phyloP scores from a whole-genome alignment of 1,284 basidiomycete genomes.

The Abortiporus biennis region DNA sequence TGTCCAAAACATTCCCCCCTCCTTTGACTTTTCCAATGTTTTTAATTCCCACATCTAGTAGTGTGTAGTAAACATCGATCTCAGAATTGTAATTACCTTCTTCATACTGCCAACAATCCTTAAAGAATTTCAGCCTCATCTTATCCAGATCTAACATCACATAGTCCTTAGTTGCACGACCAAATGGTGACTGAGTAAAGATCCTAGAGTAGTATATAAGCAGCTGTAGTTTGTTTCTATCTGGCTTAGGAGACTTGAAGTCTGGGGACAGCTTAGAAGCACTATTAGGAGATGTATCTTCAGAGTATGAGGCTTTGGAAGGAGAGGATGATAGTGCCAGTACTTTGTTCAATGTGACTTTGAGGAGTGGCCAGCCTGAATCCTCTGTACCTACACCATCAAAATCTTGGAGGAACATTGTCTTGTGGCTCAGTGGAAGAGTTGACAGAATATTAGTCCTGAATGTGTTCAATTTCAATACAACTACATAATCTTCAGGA shows the following conservation, averaged over 20 bases:
- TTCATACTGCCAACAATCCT: background rate
- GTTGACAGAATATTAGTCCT: background rate
- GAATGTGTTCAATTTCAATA: background rate
- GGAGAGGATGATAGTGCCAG: too few relatives aligned
- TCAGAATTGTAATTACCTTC: background rate
- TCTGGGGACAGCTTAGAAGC: too few relatives aligned
- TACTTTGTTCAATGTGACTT: background rate
- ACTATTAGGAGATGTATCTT: too few relatives aligned
- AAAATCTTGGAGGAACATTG: background rate
- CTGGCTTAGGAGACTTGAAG: too few relatives aligned
- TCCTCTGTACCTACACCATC: too few relatives aligned
- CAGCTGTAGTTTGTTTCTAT: too few relatives aligned
- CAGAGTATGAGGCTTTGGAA: too few relatives aligned
- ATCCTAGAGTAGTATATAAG: too few relatives aligned
- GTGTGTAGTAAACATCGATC: background rate
- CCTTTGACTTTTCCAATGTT: background rate
- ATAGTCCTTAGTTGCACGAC: background rate
- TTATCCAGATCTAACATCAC: background rate
- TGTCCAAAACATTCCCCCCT: background rate
- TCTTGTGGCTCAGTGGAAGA: background rate
- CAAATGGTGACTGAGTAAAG: too few relatives aligned
- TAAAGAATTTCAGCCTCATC: background rate
- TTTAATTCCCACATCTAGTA: background rate
- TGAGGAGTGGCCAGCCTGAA: background rate
- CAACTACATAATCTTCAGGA: too few relatives aligned